Evolutionary conservation across 768 basidiomycete genomes (phyloP).

Genomic region (Rhodotorula kratochvilovae): DNA sequence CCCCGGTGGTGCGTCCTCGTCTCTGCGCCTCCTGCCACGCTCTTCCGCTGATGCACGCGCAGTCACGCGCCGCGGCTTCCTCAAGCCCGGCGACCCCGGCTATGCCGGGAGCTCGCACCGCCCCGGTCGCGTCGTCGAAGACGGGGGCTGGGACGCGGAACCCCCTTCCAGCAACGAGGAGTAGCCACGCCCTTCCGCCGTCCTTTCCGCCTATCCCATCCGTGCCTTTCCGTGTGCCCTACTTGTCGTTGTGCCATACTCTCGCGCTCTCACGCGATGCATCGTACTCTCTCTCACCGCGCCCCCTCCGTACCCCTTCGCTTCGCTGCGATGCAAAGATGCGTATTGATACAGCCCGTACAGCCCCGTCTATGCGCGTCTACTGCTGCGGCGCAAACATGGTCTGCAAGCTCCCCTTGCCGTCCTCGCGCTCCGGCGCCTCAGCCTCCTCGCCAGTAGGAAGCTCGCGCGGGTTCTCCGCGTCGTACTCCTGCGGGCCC

Average conservation of each 20-base stretch:
- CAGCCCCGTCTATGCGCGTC: not conserved
- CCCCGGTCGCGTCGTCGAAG: not conserved
- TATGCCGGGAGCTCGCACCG: constrained; percentile 6
- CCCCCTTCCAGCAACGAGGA: too few species aligned
- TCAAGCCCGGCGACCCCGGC: constrained; percentile 1
- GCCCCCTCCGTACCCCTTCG: not conserved
- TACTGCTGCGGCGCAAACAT: constrained; percentile 33
- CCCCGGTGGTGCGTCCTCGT: constrained; percentile 1
- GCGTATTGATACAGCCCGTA: not conserved
- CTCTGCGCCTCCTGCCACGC: not conserved
- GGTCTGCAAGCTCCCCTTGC: constrained; percentile 32
- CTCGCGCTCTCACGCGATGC: not conserved
- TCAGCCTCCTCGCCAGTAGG: constrained; percentile 11
- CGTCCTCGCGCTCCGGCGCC: constrained; percentile 6
- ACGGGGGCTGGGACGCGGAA: not conserved
- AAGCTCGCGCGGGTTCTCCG: not conserved
- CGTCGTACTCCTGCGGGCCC: constrained; percentile 23
- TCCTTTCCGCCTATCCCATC: not conserved
- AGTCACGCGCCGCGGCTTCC: constrained; percentile 1
- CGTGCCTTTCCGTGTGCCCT: not conserved
- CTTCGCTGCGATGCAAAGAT: not conserved
- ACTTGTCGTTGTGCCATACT: constrained; percentile 9
- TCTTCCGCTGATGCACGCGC: not conserved
- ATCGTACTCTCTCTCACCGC: too few species aligned
- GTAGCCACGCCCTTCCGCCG: too few species aligned